Conservation (phyloP, 1,284 basidiomycete species). For the Hymenochaete sp. region DNA sequence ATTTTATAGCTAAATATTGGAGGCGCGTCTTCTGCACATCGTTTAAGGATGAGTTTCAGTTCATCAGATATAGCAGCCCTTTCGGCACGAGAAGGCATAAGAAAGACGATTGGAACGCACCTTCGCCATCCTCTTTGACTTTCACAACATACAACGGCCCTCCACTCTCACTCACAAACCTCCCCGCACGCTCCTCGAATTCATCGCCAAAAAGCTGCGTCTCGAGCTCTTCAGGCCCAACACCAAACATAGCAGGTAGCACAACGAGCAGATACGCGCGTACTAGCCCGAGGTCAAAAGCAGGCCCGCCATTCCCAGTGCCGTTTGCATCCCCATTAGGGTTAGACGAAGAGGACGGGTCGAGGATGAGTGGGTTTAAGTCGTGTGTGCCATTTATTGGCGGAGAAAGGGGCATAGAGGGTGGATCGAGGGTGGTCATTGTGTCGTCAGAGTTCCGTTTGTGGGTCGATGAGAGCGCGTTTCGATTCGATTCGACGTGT, state of each 20-base stretch:
- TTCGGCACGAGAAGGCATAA: too few relatives aligned
- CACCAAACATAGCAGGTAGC: conserved; percentile 68
- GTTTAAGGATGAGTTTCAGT: conserved; percentile 4
- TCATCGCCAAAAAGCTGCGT: conserved; percentile 57
- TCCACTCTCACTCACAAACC: conserved; percentile 67
- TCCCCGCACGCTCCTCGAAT: conserved; percentile 63
- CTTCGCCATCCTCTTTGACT: conserved; percentile 60
- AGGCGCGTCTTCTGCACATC: conserved; percentile 45
- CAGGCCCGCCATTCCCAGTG: conserved; percentile 12
- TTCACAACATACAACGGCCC: conserved; percentile 74
- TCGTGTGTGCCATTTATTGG: conserved; percentile 11
- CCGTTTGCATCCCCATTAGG: too few relatives aligned
- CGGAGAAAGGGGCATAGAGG: conserved; percentile 6
- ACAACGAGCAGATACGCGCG: conserved; percentile 53
- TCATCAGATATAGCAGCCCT: conserved; percentile 12
- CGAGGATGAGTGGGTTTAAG: too few relatives aligned
- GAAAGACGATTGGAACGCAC: conserved; percentile 32
- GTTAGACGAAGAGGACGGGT: too few relatives aligned
- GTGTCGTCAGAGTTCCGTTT: conserved; percentile 6
- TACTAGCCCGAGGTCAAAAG: conserved; percentile 28
- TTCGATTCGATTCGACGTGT: neutral
- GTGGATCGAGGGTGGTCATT: conserved; percentile 14
- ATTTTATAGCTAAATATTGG: conserved; percentile 63
- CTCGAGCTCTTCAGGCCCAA: conserved; percentile 52
- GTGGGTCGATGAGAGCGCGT: neutral